Evolutionary conservation across 345 rosid genomes (phyloP).

Genomic region (Trapa incisa): DNA sequence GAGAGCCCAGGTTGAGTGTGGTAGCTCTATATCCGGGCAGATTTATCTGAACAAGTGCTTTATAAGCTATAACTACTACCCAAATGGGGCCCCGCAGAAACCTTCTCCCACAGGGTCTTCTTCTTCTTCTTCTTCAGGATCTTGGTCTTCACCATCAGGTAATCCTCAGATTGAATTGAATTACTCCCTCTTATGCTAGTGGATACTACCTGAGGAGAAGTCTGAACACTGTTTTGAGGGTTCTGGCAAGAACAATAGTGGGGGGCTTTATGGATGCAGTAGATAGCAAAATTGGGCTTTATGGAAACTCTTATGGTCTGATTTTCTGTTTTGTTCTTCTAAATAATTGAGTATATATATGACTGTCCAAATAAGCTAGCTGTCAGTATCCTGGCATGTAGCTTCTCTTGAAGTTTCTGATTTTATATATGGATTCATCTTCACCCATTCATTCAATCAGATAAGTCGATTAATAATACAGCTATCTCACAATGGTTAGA

Average conservation of each 20-base stretch:
- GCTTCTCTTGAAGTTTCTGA: not conserved
- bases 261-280: too few species aligned
- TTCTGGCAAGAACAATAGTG: not conserved
- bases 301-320: not conserved
- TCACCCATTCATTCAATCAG: conserved; percentile 40
- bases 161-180: not conserved
- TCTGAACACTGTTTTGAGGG: not conserved
- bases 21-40: conserved; percentile 69
- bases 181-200: not conserved
- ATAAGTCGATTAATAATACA: conserved; percentile 12
- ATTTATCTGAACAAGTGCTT: conserved; percentile 85
- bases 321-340: not conserved
- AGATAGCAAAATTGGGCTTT: not conserved
- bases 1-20: conserved; percentile 89
- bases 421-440: not conserved
- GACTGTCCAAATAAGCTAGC: not conserved
- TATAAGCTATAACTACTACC: conserved; percentile 59
- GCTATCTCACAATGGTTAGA: not conserved
- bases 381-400: not conserved
- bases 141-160: conserved; percentile 19
- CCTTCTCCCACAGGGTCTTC: conserved; percentile 34
- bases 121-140: conserved; percentile 13
- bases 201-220: not conserved
- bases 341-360: not conserved
- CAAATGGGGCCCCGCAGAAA: conserved; percentile 70